Percentiles rank a stretch among this genome's conserved stretches.
Evolutionary conservation across 805 yeast genomes (phyloP).

Genomic region (Ogataea pini): DNA sequence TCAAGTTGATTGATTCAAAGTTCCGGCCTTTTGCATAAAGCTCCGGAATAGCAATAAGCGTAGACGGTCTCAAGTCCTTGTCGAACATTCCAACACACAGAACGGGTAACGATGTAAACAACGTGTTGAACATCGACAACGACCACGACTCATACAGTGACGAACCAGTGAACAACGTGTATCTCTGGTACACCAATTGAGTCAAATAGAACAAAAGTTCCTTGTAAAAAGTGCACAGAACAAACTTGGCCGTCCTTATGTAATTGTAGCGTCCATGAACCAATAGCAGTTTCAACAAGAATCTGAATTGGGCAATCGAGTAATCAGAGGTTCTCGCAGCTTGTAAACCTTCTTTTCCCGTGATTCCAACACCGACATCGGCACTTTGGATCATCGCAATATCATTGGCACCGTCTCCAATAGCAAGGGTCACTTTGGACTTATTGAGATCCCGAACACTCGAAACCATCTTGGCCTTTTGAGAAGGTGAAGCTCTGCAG

Average conservation of each 20-base stretch:
- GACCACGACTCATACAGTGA: slow-evolving; percentile 96
- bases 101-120: slow-evolving; percentile 92
- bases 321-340: slow-evolving; percentile 96
- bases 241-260: slow-evolving; percentile 86
- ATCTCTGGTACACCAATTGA: slow-evolving; percentile 83
- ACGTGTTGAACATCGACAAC: slow-evolving; percentile 92
- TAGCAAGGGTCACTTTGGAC: slow-evolving; percentile 81
- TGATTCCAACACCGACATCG: slow-evolving; percentile 95
- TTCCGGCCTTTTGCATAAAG: slow-evolving; percentile 75
- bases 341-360: slow-evolving; percentile 95
- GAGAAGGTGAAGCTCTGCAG: slow-evolving; percentile 96
- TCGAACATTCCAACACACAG: slow-evolving; percentile 94
- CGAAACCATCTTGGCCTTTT: slow-evolving; percentile 86
- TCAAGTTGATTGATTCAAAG: slow-evolving; percentile 71
- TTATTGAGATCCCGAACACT: slow-evolving; percentile 72
- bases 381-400: slow-evolving; percentile 99
- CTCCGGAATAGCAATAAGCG: slow-evolving; percentile 89
- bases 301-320: slow-evolving; percentile 92
- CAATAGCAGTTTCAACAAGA: slow-evolving; percentile 72
- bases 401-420: slow-evolving; percentile 99
- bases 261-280: slow-evolving; percentile 98
- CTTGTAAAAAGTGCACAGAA: slow-evolving; percentile 91
- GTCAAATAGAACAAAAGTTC: slow-evolving; percentile 87
- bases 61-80: slow-evolving; percentile 84
- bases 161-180: slow-evolving; percentile 87